Evolutionary conservation across 768 basidiomycete genomes (phyloP).

Genomic region (Symmetrospora coprosmae): DNA sequence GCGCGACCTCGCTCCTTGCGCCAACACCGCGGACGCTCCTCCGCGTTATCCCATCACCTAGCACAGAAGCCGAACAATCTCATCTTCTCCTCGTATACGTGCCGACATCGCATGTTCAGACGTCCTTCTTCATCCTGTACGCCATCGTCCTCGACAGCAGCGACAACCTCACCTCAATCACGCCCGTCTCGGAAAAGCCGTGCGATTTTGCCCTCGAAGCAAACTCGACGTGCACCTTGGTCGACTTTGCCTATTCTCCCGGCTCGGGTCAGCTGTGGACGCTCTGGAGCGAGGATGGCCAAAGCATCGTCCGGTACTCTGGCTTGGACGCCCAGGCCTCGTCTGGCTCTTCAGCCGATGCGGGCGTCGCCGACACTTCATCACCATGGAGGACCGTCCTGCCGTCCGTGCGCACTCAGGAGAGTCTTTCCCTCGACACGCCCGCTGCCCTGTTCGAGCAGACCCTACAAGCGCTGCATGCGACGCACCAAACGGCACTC

Average conservation of each 20-base stretch:
- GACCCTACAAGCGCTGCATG: not conserved
- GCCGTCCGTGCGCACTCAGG: not conserved
- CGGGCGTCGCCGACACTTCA: not conserved
- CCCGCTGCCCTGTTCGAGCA: no score
- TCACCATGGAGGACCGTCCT: not conserved
- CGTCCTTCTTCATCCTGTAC: conserved; percentile 22
- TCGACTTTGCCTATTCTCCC: not conserved
- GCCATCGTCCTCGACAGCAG: not conserved
- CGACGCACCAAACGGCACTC: no score
- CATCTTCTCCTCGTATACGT: conserved; percentile 1
- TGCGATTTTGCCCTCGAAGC: conserved; percentile 16
- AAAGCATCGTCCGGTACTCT: not conserved
- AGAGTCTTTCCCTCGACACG: not conserved
- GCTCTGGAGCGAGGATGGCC: conserved; percentile 17
- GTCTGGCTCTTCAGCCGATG: not conserved
- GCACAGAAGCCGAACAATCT: not conserved
- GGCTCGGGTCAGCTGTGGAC: conserved; percentile 9
- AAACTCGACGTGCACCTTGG: not conserved
- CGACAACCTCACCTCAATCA: not conserved
- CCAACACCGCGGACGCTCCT: not conserved
- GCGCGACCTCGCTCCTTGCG: not conserved
- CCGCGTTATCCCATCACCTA: not conserved
- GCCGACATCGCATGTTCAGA: conserved; percentile 6
- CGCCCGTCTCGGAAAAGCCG: not conserved
- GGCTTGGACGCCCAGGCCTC: not conserved